Conservation (phyloP, 164 flowering plant species). For the Dillenia turbinata region DNA sequence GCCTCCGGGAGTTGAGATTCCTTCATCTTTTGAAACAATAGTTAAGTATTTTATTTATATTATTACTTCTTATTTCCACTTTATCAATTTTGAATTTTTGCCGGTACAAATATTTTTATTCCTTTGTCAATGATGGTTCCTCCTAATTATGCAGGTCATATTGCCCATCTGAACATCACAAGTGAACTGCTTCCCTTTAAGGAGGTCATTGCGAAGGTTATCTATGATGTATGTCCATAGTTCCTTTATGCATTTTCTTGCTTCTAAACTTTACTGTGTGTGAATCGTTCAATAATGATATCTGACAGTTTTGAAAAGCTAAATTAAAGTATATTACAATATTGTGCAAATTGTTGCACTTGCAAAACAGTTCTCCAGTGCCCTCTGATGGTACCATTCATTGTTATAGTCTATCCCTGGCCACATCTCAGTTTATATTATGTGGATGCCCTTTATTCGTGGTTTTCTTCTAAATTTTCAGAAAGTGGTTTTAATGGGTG, state of each 20-base stretch:
- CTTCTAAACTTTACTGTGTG: neutral
- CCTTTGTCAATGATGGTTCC: neutral
- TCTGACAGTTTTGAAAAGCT: no score
- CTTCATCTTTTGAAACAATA: conserved; percentile 97
- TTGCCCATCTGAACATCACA: conserved; percentile 90
- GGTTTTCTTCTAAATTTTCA: no score
- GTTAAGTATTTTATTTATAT: conserved; percentile 55
- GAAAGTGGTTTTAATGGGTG: no score
- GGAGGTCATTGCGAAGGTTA: conserved; percentile 90
- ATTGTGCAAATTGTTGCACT: no score
- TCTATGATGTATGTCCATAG: conserved; percentile 78
- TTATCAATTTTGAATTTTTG: neutral
- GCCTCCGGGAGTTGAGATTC: conserved; percentile 86
- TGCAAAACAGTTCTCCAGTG: no score
- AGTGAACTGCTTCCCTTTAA: conserved; percentile 85
- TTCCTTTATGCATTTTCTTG: conserved; percentile 9
- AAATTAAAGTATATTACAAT: no score
- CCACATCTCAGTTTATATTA: no score
- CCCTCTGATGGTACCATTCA: no score
- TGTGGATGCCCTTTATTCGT: no score
- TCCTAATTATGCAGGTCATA: conserved; percentile 66
- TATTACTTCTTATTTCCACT: neutral
- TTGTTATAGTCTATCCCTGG: no score
- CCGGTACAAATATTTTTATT: neutral
- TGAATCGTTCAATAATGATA: no score